Conservation (phyloP, 2,329 filamentous ascomycete genomes). For the Chaetothyriales sp. region DNA sequence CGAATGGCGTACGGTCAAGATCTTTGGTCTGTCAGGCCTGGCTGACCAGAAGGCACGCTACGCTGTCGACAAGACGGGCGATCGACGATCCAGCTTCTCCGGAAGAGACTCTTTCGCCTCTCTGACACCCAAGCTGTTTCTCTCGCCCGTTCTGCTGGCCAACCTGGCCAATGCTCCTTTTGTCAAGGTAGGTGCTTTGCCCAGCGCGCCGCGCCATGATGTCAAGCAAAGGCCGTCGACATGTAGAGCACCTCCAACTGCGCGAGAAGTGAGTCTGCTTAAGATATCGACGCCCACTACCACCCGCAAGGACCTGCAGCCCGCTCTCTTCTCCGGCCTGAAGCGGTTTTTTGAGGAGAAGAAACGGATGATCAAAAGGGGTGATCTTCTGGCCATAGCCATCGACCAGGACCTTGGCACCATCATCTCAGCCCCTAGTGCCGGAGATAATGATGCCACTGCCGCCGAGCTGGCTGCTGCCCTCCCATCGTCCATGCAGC, state of each 20-base stretch:
- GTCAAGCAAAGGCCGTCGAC: slow-evolving; percentile 10
- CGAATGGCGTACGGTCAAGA: slow-evolving; percentile 76
- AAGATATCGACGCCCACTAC: slow-evolving; percentile 83
- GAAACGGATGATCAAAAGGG: slow-evolving; percentile 67
- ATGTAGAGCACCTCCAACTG: slow-evolving; percentile 41
- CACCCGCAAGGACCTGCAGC: slow-evolving; percentile 71
- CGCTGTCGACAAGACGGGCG: slow-evolving; percentile 36
- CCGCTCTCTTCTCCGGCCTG: slow-evolving; percentile 69
- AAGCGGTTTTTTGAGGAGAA: slow-evolving; percentile 81
- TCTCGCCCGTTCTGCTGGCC: slow-evolving; percentile 73
- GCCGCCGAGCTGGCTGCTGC: slow-evolving; percentile 54
- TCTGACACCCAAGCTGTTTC: slow-evolving; percentile 52
- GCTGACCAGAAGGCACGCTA: slow-evolving; percentile 42
- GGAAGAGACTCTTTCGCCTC: slow-evolving; percentile 30
- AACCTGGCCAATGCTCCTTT: slow-evolving; percentile 72
- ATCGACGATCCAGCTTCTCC: slow-evolving; percentile 42
- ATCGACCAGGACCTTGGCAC: slow-evolving; percentile 76
- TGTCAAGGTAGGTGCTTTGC: slow-evolving; percentile 57
- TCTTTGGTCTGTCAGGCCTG: slow-evolving; percentile 70
- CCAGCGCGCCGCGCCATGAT: slow-evolving; percentile 17
- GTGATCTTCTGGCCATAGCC: slow-evolving; percentile 77
- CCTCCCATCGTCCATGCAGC: slow-evolving; percentile 21
- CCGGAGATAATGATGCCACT: slow-evolving; percentile 44
- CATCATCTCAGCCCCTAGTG: slow-evolving; percentile 58
- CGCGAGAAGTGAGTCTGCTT: slow-evolving; percentile 70